Conservation (phyloP, 805 yeast genomes). For the Candida stauntonica region DNA sequence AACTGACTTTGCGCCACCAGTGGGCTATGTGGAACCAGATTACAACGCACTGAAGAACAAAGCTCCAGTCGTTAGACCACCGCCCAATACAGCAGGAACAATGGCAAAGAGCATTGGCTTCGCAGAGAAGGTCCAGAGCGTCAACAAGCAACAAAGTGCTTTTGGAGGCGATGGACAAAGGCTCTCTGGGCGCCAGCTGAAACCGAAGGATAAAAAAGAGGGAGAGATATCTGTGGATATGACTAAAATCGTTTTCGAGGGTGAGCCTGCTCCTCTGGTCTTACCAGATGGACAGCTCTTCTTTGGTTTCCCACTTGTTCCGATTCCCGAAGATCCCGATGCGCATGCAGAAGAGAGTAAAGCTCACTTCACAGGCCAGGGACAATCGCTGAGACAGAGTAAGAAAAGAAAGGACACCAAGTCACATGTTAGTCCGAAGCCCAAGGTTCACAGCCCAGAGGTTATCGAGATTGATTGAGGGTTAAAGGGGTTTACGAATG, state of each 20-base stretch:
- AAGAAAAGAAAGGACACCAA: slow-evolving; percentile 63
- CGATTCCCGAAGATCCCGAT: slow-evolving; percentile 36
- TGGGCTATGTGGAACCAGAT: slow-evolving; percentile 94
- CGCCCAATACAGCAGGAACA: slow-evolving; percentile 47
- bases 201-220: slow-evolving; percentile 23
- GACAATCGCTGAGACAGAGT: slow-evolving; percentile 69
- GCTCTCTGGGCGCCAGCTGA: slow-evolving; percentile 52
- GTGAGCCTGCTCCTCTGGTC: slow-evolving; percentile 65
- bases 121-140: slow-evolving; percentile 49
- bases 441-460: slow-evolving; percentile 69
- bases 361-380: slow-evolving; percentile 52
- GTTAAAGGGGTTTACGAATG: not conserved
- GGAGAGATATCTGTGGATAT: slow-evolving; percentile 28
- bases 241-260: slow-evolving; percentile 47
- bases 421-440: slow-evolving; percentile 50
- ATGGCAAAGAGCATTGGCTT: slow-evolving; percentile 77
- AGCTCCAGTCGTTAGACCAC: not conserved
- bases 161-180: slow-evolving; percentile 67
- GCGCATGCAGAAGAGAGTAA: slow-evolving; percentile 27
- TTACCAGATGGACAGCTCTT: slow-evolving; percentile 85
- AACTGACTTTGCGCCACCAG: slow-evolving; percentile 98
- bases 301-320: slow-evolving; percentile 80
- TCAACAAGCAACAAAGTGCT: slow-evolving; percentile 26
- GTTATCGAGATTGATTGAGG: slow-evolving; percentile 64
- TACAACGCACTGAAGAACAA: slow-evolving; percentile 31